These are phyloP conservation scores for Fusarium napiforme DNA, from an alignment of 2,329 filamentous ascomycete genomes.

Conservation along the genomic window DNA sequence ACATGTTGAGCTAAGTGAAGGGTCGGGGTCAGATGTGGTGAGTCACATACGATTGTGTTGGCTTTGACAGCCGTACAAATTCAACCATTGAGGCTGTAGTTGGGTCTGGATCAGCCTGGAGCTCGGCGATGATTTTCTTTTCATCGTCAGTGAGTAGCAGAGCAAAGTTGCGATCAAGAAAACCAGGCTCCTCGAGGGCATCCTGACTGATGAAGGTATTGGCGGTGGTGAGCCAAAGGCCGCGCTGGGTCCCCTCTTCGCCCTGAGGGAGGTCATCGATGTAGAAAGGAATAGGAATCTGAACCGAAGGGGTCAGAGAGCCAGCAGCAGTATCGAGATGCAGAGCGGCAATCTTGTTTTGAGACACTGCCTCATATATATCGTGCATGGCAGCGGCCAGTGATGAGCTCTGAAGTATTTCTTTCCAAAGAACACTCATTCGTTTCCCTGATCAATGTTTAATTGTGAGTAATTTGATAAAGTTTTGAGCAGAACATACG, in stretches of 20 bases:
- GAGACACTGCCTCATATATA: constrained; percentile 82
- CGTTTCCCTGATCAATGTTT: constrained; percentile 58
- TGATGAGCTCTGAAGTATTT: constrained; percentile 77
- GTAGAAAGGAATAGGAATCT: constrained; percentile 74
- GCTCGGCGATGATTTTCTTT: constrained; percentile 75
- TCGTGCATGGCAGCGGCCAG: constrained; percentile 85
- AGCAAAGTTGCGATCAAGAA: constrained; percentile 86
- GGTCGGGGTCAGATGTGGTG: background rate
- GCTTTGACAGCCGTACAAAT: constrained; percentile 80
- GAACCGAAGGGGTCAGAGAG: constrained; percentile 69
- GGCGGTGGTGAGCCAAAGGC: constrained; percentile 88
- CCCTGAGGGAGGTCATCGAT: constrained; percentile 78
- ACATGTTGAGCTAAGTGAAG: background rate
- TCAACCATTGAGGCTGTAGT: constrained; percentile 82
- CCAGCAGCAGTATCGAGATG: constrained; percentile 74
- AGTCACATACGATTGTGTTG: constrained; percentile 67
- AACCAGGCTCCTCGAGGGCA: constrained; percentile 70
- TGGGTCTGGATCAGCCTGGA: constrained; percentile 81
- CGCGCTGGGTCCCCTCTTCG: constrained; percentile 75
- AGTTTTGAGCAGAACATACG: constrained; percentile 52
- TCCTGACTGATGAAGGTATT: constrained; percentile 79
- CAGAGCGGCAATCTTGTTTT: constrained; percentile 86
- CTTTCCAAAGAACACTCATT: constrained; percentile 75
- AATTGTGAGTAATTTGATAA: background rate
- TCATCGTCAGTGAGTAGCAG: constrained; percentile 87